Evolutionary conservation across 1,284 basidiomycete genomes (phyloP).

Genomic region (Xerocomus nothofagi): DNA sequence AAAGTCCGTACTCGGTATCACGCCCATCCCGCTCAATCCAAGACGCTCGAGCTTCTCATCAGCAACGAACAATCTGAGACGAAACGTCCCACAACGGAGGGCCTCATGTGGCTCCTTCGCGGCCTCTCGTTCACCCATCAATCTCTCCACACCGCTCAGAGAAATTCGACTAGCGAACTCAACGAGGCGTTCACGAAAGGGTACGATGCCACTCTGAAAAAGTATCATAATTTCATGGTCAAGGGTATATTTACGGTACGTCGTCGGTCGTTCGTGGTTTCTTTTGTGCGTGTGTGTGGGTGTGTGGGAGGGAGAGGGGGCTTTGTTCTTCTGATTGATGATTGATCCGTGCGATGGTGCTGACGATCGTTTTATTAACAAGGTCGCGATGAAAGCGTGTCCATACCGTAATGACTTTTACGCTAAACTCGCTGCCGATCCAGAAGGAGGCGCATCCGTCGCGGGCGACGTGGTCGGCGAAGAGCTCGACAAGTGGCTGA

Average conservation of each 20-base stretch:
- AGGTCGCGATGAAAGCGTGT: slow-evolving; percentile 89
- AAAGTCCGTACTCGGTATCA: slow-evolving; percentile 87
- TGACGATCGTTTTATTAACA: neutral
- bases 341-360: too few species aligned
- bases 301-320: too few species aligned
- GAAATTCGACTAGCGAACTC: slow-evolving; percentile 72
- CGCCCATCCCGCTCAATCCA: slow-evolving; percentile 60
- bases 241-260: slow-evolving; percentile 82
- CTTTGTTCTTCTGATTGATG: neutral
- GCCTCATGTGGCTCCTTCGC: slow-evolving; percentile 88
- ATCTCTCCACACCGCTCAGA: slow-evolving; percentile 75
- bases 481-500: slow-evolving; percentile 70
- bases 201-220: slow-evolving; percentile 83
- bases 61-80: slow-evolving; percentile 86
- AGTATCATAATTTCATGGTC: slow-evolving; percentile 88
- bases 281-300: too few species aligned
- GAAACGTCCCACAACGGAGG: slow-evolving; percentile 86
- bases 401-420: slow-evolving; percentile 92
- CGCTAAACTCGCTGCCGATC: slow-evolving; percentile 79
- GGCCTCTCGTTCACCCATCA: slow-evolving; percentile 91
- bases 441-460: slow-evolving; percentile 51
- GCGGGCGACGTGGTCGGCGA: slow-evolving; percentile 67
- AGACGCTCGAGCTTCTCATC: slow-evolving; percentile 85
- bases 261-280: too few species aligned
- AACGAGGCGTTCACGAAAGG: slow-evolving; percentile 76